Conservation (phyloP, 345 rosid species). For the Hibiscus syriacus region DNA sequence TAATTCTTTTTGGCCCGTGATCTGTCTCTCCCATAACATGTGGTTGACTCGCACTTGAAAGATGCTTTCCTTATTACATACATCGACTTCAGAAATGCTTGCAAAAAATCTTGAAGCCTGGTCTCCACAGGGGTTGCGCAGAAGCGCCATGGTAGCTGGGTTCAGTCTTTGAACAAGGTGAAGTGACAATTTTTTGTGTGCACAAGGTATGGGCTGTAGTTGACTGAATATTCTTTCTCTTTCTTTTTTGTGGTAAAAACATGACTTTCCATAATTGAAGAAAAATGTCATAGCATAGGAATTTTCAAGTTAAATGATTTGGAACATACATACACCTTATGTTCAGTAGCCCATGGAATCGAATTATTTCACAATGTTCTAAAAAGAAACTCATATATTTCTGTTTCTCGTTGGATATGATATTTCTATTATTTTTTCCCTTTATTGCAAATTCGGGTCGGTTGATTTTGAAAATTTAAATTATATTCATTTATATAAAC, state of each 20-base stretch:
- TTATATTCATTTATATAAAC: too few relatives aligned
- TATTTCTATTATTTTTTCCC: too few relatives aligned
- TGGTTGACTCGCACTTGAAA: not conserved
- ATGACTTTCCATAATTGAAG: not conserved
- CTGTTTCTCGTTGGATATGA: too few relatives aligned
- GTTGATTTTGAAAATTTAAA: too few relatives aligned
- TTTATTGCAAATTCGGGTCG: too few relatives aligned
- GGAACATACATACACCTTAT: too few relatives aligned
- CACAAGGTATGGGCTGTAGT: too few relatives aligned
- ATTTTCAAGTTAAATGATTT: conserved; percentile 10
- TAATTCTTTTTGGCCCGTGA: not conserved
- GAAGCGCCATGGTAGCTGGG: not conserved
- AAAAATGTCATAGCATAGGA: conserved; percentile 1
- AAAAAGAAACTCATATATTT: too few relatives aligned
- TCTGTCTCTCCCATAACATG: not conserved
- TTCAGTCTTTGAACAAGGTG: not conserved
- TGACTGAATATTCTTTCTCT: conserved; percentile 1
- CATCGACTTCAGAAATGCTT: conserved; percentile 3
- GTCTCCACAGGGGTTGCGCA: not conserved
- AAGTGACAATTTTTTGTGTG: not conserved
- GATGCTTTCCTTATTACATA: conserved; percentile 6
- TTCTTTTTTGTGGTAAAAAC: not conserved
- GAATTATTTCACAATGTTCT: too few relatives aligned
- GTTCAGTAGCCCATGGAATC: too few relatives aligned
- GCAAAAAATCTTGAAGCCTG: not conserved